Evolutionary conservation across 768 basidiomycete genomes (phyloP).

Genomic region (Hericium coralloides): DNA sequence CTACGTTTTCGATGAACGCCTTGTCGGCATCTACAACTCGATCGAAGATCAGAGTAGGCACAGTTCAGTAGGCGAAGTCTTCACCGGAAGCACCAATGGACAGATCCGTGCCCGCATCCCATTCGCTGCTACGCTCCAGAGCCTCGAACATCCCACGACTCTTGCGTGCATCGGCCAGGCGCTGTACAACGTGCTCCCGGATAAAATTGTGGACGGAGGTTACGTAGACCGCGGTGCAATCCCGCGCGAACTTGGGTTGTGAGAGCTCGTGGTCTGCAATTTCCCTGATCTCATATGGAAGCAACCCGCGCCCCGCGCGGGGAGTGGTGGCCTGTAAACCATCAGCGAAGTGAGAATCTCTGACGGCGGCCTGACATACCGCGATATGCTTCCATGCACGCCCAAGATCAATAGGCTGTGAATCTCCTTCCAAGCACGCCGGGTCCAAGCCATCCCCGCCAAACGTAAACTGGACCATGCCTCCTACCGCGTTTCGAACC

Average conservation of each 20-base stretch:
- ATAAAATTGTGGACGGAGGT: slow-evolving; percentile 66
- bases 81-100: slow-evolving; percentile 66
- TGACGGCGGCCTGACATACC: slow-evolving; percentile 31
- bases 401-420: slow-evolving; percentile 83
- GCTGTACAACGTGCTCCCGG: slow-evolving; percentile 50
- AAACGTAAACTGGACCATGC: slow-evolving; percentile 93
- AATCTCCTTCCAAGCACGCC: slow-evolving; percentile 91
- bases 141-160: slow-evolving; percentile 81
- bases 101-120: slow-evolving; percentile 71
- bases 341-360: not conserved
- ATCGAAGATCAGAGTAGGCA: not conserved
- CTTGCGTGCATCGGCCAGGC: slow-evolving; percentile 58
- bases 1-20: slow-evolving; percentile 78
- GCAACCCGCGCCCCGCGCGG: slow-evolving; percentile 50
- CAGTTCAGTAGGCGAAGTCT: slow-evolving; percentile 11
- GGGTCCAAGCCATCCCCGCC: slow-evolving; percentile 98
- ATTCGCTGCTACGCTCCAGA: slow-evolving; percentile 60
- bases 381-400: slow-evolving; percentile 82
- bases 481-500: slow-evolving; percentile 90
- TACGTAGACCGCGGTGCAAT: slow-evolving; percentile 67
- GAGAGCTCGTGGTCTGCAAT: slow-evolving; percentile 58
- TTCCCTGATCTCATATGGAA: slow-evolving; percentile 82
- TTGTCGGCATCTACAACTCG: slow-evolving; percentile 46
- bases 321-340: slow-evolving; percentile 52
- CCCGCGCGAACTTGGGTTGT: slow-evolving; percentile 46